Evolutionary conservation across 495 filamentous ascomycete genomes (phyloP).

Genomic region (Opeltia flavorubescens): DNA sequence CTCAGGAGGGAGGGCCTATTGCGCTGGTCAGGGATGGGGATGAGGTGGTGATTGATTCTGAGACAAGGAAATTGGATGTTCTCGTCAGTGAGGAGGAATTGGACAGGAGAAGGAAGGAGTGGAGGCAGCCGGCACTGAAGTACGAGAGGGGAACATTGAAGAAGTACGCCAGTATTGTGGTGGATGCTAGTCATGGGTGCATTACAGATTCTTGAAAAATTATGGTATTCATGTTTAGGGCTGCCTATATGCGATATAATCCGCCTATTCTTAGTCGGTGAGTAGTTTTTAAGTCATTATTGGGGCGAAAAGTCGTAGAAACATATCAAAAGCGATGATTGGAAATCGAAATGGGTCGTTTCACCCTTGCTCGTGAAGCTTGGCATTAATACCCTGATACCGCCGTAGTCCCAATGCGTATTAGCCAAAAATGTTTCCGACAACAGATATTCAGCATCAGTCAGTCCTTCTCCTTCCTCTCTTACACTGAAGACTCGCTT

Average conservation of each 20-base stretch:
- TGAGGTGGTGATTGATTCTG: constrained; percentile 40
- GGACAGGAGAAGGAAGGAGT: constrained; percentile 45
- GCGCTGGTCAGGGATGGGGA: constrained; percentile 40
- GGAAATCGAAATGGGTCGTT: neutral
- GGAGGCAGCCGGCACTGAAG: constrained; percentile 49
- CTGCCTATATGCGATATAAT: neutral
- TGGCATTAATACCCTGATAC: neutral
- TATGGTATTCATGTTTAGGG: neutral
- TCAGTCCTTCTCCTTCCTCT: too few relatives aligned
- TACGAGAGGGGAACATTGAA: constrained; percentile 61
- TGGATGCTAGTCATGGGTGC: constrained; percentile 66
- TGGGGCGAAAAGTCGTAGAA: neutral
- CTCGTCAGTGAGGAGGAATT: constrained; percentile 48
- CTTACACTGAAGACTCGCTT: too few relatives aligned
- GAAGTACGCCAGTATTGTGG: constrained; percentile 57
- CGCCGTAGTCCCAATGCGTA: neutral
- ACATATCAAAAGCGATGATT: neutral
- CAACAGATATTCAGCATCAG: too few relatives aligned
- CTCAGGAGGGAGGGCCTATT: constrained; percentile 45
- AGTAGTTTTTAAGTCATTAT: too few relatives aligned
- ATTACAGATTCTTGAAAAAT: constrained; percentile 49
- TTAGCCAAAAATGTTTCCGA: too few relatives aligned
- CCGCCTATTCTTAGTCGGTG: too few relatives aligned
- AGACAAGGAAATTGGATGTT: constrained; percentile 37
- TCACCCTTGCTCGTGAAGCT: neutral